phyloP scores from a whole-genome alignment of 192 early-diverging fungal genomes.

The Lobosporangium transversale region DNA sequence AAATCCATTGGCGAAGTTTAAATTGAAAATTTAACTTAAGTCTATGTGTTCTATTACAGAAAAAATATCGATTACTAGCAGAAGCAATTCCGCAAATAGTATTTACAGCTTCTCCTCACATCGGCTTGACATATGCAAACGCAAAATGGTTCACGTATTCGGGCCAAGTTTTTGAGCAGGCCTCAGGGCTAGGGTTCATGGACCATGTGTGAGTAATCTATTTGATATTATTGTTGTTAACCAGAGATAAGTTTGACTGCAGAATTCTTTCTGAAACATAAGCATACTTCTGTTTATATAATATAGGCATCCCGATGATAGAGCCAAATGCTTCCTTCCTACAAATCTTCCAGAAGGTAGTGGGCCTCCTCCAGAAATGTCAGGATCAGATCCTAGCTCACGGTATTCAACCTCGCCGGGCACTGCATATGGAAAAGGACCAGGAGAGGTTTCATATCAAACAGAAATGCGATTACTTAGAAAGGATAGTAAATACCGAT shows the following conservation, averaged over 20 bases:
- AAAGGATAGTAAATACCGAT: conserved; percentile 57
- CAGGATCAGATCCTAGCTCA: background rate
- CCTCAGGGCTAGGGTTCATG: conserved; percentile 64
- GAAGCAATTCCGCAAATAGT: conserved; percentile 72
- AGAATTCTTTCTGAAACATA: background rate
- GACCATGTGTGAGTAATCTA: conserved; percentile 50
- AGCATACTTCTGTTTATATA: background rate
- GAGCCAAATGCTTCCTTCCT: conserved; percentile 57
- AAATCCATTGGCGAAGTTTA: too few relatives aligned
- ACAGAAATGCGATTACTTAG: conserved; percentile 57
- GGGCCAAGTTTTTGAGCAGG: conserved; percentile 59
- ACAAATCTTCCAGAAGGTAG: conserved; percentile 40
- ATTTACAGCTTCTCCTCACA: conserved; percentile 60
- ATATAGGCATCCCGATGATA: conserved; percentile 57
- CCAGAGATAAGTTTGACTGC: background rate
- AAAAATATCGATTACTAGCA: conserved; percentile 65
- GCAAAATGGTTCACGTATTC: conserved; percentile 66
- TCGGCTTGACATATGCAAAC: conserved; percentile 64
- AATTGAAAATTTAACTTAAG: too few relatives aligned
- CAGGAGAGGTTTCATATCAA: conserved; percentile 55
- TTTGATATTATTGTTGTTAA: background rate
- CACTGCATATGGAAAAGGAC: conserved; percentile 16
- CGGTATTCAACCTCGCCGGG: conserved; percentile 30
- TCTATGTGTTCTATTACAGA: too few relatives aligned
- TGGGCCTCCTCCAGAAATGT: conserved; percentile 6